Percentiles rank a stretch among this genome's conserved stretches.
Conservation (phyloP, 2,329 filamentous ascomycete species). For the Coniochaeta sp. region DNA sequence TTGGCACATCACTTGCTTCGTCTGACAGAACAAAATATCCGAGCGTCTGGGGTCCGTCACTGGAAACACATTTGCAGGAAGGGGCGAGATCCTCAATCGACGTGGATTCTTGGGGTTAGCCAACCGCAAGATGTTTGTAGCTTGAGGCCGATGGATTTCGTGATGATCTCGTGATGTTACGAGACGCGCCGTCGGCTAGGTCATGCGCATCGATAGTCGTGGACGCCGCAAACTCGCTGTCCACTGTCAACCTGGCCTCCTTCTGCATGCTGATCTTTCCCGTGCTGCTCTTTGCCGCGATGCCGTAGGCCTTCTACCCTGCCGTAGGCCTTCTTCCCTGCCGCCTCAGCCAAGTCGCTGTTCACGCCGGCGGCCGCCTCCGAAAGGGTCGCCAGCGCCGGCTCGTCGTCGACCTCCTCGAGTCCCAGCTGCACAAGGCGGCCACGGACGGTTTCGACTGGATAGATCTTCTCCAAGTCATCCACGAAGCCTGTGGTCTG, state of each 20-base stretch:
- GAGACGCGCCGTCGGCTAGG: no score
- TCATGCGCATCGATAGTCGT: no score
- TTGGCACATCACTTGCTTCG: background rate
- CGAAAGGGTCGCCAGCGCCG: background rate
- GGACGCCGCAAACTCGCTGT: background rate
- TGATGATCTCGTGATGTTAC: no score
- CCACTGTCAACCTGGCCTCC: background rate
- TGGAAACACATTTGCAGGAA: no score
- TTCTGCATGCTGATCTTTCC: background rate
- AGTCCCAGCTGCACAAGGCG: constrained; percentile 14
- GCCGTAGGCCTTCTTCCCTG: no score
- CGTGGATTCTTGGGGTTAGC: no score
- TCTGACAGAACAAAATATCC: no score
- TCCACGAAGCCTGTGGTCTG: constrained; percentile 15
- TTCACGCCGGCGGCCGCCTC: constrained; percentile 2
- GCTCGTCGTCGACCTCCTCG: constrained; percentile 12
- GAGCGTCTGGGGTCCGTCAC: no score
- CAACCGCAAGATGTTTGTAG: no score
- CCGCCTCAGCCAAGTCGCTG: background rate
- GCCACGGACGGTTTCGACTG: constrained; percentile 9
- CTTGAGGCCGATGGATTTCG: no score
- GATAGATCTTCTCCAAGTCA: constrained; percentile 16
- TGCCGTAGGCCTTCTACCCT: background rate
- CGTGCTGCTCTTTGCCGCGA: background rate
- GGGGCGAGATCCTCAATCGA: no score